A percentile compares a stretch with the other conserved stretches of the same genome.
Evolutionary conservation across 2,329 filamentous ascomycete genomes (phyloP).

Genomic region (Stemphylium lycopersici): DNA sequence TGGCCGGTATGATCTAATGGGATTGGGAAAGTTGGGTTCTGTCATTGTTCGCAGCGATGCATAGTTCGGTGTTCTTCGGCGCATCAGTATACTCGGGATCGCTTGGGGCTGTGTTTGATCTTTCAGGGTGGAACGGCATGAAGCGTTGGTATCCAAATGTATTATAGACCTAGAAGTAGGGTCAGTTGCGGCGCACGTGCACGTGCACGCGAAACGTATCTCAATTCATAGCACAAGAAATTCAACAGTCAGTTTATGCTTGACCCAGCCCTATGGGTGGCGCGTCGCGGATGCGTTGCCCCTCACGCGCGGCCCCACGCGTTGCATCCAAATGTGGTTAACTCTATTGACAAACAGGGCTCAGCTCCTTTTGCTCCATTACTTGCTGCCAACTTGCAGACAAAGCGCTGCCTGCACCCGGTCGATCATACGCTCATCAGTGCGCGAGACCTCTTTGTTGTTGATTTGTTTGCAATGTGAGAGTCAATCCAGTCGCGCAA

Average conservation of each 20-base stretch:
- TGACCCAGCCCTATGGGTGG: not conserved
- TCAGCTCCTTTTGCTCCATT: constrained; percentile 3
- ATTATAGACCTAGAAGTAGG: constrained; percentile 9
- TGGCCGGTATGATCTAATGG: constrained; percentile 73
- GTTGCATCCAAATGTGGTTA: constrained; percentile 14
- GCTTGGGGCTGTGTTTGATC: constrained; percentile 24
- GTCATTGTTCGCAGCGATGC: constrained; percentile 38
- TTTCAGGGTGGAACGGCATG: constrained; percentile 18
- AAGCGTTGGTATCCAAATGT: constrained; percentile 16
- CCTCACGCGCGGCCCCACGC: constrained; percentile 20
- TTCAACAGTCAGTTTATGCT: not conserved
- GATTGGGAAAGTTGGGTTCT: constrained; percentile 15
- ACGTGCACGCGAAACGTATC: constrained; percentile 1
- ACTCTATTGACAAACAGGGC: constrained; percentile 14
- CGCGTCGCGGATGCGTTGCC: constrained; percentile 12
- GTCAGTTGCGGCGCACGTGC: constrained; percentile 1
- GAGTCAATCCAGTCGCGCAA: not conserved
- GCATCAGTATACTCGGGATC: constrained; percentile 36
- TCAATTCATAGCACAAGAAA: not conserved
- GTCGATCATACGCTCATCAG: not conserved
- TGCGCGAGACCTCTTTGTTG: not conserved
- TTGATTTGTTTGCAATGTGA: constrained; percentile 23
- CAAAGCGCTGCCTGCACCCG: constrained; percentile 5
- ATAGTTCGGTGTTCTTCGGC: constrained; percentile 47
- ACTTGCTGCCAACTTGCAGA: constrained; percentile 6